Percentiles rank a stretch among this genome's conserved stretches.
phyloP scores from a whole-genome alignment of 805 yeast genomes.

The Saturnispora kantuleensis region DNA sequence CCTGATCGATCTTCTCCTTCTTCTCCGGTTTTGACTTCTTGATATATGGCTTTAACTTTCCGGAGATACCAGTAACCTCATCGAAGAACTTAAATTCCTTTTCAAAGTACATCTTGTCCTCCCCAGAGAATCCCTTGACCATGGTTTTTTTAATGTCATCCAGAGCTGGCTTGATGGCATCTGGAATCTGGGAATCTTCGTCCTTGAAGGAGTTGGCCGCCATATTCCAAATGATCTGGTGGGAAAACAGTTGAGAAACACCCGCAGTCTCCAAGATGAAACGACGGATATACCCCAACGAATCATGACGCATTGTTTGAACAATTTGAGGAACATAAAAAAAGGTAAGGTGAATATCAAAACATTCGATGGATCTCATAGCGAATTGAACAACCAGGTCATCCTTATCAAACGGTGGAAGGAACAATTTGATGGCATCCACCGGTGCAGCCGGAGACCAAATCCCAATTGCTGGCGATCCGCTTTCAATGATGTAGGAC shows the following conservation, averaged over 20 bases:
- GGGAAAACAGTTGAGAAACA: slow-evolving; percentile 86
- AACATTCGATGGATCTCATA: slow-evolving; percentile 79
- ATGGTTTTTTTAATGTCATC: slow-evolving; percentile 63
- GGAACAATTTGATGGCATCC: slow-evolving; percentile 72
- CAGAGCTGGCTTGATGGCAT: slow-evolving; percentile 70
- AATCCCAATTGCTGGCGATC: slow-evolving; percentile 26
- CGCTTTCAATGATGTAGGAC: slow-evolving; percentile 33
- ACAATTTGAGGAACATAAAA: slow-evolving; percentile 98
- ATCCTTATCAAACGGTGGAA: slow-evolving; percentile 60
- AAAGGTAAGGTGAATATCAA: slow-evolving; percentile 80
- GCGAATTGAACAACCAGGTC: slow-evolving; percentile 74
- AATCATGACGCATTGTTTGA: slow-evolving; percentile 78
- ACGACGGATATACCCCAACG: slow-evolving; percentile 74
- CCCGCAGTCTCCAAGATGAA: slow-evolving; percentile 88
- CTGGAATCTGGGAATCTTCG: slow-evolving; percentile 76
- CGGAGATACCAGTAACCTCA: slow-evolving; percentile 88
- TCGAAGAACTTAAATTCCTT: slow-evolving; percentile 82
- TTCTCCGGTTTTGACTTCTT: slow-evolving; percentile 93
- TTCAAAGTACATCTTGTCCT: slow-evolving; percentile 60
- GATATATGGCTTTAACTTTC: slow-evolving; percentile 88
- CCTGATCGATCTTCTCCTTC: slow-evolving; percentile 92
- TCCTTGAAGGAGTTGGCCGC: slow-evolving; percentile 85
- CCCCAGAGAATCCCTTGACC: slow-evolving; percentile 47
- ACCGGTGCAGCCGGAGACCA: slow-evolving; percentile 78
- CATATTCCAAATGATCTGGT: slow-evolving; percentile 98